phyloP scores from a whole-genome alignment of 495 filamentous ascomycete species.

The Penicillium pancosmium region DNA sequence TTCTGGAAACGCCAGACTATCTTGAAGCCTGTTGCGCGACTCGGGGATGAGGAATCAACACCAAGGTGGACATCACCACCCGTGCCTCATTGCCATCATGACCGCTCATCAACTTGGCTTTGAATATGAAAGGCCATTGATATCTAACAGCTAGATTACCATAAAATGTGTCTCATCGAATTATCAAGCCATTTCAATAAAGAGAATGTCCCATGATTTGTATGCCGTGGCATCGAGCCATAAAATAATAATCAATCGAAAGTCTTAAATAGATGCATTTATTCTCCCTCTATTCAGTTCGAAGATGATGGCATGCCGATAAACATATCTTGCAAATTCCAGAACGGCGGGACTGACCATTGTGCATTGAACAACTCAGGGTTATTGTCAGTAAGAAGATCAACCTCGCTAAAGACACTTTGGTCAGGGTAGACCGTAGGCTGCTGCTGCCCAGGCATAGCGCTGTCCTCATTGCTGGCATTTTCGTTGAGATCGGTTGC shows the following conservation, averaged over 20 bases:
- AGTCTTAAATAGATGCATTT: background rate
- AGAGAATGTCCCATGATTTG: no score
- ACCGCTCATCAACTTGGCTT: background rate
- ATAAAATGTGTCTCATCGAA: no score
- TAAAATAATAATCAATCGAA: background rate
- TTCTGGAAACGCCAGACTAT: constrained; percentile 26
- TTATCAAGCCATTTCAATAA: no score
- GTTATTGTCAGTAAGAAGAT: background rate
- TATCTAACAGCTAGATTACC: no score
- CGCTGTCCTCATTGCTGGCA: background rate
- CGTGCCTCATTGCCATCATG: constrained; percentile 28
- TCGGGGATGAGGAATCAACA: constrained; percentile 26
- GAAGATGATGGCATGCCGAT: background rate
- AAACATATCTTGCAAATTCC: constrained; percentile 15
- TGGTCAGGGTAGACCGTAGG: background rate
- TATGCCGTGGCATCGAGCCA: no score
- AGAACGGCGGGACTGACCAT: constrained; percentile 9
- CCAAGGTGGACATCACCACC: constrained; percentile 28
- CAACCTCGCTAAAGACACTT: background rate
- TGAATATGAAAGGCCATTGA: background rate
- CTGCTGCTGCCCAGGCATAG: background rate
- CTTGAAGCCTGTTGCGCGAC: constrained; percentile 28
- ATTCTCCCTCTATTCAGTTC: background rate
- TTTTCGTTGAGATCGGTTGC: background rate
- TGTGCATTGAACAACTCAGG: background rate